Conservation (phyloP, 1,284 basidiomycete species). For the Vanrija humicola region DNA sequence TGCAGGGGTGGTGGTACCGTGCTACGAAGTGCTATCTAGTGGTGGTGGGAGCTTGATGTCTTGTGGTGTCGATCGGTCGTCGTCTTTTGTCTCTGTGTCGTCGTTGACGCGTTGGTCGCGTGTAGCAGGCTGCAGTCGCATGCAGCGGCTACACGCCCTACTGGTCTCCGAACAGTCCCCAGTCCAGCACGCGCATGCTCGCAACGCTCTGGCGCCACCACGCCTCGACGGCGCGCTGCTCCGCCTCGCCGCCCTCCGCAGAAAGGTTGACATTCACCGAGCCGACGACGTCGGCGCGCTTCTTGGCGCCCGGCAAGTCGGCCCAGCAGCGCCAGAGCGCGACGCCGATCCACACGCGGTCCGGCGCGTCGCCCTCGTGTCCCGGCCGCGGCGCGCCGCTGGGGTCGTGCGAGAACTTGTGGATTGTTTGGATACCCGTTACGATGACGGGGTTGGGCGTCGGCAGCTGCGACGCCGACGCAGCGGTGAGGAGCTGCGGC, state of each 20-base stretch:
- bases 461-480: constrained; percentile 48
- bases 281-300: constrained; percentile 71
- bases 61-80: not conserved
- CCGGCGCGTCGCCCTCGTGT: constrained; percentile 50
- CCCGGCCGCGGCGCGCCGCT: constrained; percentile 43
- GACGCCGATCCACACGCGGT: constrained; percentile 69
- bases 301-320: constrained; percentile 47
- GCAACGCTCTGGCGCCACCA: constrained; percentile 60
- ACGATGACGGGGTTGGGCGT: constrained; percentile 57
- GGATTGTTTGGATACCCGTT: constrained; percentile 64
- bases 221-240: constrained; percentile 61
- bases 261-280: constrained; percentile 64
- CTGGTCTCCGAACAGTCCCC: constrained; percentile 60
- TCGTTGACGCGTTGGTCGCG: not conserved
- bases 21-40: not conserved
- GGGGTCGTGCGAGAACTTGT: constrained; percentile 60
- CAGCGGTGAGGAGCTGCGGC: constrained; percentile 2
- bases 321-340: constrained; percentile 63
- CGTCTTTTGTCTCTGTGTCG: not conserved
- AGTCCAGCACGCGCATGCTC: constrained; percentile 68
- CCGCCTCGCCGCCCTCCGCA: constrained; percentile 59
- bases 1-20: too few relatives aligned
- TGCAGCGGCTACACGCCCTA: not conserved
- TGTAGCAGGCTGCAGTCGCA: too few relatives aligned
- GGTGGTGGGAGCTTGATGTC: not conserved